These are phyloP conservation scores for Calonectria pauciramosa DNA, from an alignment of 2,329 filamentous ascomycete species.

Conservation along the genomic window DNA sequence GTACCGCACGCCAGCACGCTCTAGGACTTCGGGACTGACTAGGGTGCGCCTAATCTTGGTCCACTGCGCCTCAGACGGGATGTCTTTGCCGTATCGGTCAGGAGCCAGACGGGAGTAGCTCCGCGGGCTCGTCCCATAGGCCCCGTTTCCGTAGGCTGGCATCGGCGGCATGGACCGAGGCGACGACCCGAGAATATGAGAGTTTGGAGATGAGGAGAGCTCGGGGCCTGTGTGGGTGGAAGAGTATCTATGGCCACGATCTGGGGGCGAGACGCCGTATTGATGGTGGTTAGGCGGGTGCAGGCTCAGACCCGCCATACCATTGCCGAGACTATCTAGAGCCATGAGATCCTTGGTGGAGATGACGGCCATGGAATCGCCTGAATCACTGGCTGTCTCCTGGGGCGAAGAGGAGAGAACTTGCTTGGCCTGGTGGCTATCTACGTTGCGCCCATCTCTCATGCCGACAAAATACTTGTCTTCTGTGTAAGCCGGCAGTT, in stretches of 20 bases:
- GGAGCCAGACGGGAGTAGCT: slow-evolving; percentile 61
- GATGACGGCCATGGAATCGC: slow-evolving; percentile 61
- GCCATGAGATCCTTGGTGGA: slow-evolving; percentile 68
- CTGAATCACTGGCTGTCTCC: slow-evolving; percentile 51
- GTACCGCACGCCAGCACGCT: slow-evolving; percentile 68
- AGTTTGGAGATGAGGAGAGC: slow-evolving; percentile 51
- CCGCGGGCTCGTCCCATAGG: slow-evolving; percentile 51
- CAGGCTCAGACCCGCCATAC: slow-evolving; percentile 58
- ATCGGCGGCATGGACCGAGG: slow-evolving; percentile 57
- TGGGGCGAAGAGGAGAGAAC: slow-evolving; percentile 56
- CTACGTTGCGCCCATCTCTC: slow-evolving; percentile 54
- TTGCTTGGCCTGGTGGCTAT: slow-evolving; percentile 44
- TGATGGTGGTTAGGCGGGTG: slow-evolving; percentile 48
- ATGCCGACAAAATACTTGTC: slow-evolving; percentile 58
- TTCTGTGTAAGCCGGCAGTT: slow-evolving; percentile 53
- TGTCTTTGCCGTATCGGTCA: slow-evolving; percentile 69
- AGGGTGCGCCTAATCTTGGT: slow-evolving; percentile 69
- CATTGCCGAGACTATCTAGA: slow-evolving; percentile 58
- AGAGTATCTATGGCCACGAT: slow-evolving; percentile 50
- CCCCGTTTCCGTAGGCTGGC: slow-evolving; percentile 42
- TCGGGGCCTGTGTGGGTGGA: slow-evolving; percentile 50
- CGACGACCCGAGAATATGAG: slow-evolving; percentile 51
- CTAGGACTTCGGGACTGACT: slow-evolving; percentile 70
- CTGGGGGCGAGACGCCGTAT: slow-evolving; percentile 52
- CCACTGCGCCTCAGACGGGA: slow-evolving; percentile 70